These are phyloP conservation scores for Paracamarosporium sp. DNA, from an alignment of 2,329 filamentous ascomycete species.

Conservation along the genomic window DNA sequence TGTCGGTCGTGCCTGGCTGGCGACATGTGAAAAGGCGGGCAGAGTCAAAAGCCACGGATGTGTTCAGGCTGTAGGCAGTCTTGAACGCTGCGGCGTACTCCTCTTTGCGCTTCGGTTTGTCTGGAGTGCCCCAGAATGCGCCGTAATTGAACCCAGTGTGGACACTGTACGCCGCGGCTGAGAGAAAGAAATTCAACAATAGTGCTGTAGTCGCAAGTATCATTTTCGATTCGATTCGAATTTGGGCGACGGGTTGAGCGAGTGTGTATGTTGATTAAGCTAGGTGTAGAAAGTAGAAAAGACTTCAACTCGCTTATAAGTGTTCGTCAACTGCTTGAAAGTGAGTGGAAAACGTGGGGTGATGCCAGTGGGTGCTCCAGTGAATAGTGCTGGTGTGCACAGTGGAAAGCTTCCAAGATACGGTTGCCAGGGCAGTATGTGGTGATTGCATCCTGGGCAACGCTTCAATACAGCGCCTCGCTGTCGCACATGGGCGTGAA, in stretches of 20 bases:
- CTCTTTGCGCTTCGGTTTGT: slow-evolving; percentile 24
- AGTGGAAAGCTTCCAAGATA: not conserved
- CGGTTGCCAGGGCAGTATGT: not conserved
- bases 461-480: not conserved
- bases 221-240: slow-evolving; percentile 13
- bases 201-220: not conserved
- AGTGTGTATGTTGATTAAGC: not conserved
- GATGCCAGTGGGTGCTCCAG: not conserved
- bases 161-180: slow-evolving; percentile 19
- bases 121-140: slow-evolving; percentile 26
- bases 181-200: slow-evolving; percentile 8
- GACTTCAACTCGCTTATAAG: not conserved
- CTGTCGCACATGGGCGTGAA: not conserved
- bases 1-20: slow-evolving; percentile 49
- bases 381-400: not conserved
- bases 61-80: slow-evolving; percentile 27
- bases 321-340: not conserved
- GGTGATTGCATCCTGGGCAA: not conserved
- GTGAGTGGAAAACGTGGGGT: not conserved
- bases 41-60: slow-evolving; percentile 66
- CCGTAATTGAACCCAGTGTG: slow-evolving; percentile 40
- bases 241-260: not conserved
- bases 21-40: slow-evolving; percentile 76
- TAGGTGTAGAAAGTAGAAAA: not conserved
- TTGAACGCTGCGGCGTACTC: slow-evolving; percentile 33